Conservation (phyloP, 441 rosid species). For the Syzygium malaccense region DNA sequence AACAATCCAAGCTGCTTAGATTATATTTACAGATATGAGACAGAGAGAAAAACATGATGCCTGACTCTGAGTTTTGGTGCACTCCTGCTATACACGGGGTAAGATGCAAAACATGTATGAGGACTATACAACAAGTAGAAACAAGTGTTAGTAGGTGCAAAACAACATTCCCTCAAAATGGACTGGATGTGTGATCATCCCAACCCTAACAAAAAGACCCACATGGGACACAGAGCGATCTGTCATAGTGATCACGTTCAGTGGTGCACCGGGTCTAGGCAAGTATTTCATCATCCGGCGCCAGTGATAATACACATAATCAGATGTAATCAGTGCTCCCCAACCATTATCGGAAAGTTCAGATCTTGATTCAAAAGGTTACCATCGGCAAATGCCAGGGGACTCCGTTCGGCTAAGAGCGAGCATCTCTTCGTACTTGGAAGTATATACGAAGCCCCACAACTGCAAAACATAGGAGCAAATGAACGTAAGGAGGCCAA, state of each 20-base stretch:
- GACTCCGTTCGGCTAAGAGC: slow-evolving; percentile 54
- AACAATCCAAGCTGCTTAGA: background rate
- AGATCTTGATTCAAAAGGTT: background rate
- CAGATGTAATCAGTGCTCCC: background rate
- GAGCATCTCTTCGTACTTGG: slow-evolving; percentile 80
- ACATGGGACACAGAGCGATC: background rate
- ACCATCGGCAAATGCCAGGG: slow-evolving; percentile 86
- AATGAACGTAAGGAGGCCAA: background rate
- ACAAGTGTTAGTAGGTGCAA: background rate
- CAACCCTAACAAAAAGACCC: background rate
- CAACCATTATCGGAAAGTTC: background rate
- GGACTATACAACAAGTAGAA: background rate
- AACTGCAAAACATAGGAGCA: slow-evolving; percentile 35
- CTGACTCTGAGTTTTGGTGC: background rate
- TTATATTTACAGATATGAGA: background rate
- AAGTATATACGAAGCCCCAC: slow-evolving; percentile 85
- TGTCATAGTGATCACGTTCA: background rate
- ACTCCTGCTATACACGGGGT: background rate
- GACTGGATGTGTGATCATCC: background rate
- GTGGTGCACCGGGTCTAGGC: background rate
- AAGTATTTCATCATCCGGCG: background rate
- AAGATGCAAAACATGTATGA: background rate
- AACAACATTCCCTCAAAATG: background rate
- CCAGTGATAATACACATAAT: background rate
- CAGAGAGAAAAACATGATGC: background rate